phyloP scores from a whole-genome alignment of 441 rosid genomes.

The Populus hybrid region DNA sequence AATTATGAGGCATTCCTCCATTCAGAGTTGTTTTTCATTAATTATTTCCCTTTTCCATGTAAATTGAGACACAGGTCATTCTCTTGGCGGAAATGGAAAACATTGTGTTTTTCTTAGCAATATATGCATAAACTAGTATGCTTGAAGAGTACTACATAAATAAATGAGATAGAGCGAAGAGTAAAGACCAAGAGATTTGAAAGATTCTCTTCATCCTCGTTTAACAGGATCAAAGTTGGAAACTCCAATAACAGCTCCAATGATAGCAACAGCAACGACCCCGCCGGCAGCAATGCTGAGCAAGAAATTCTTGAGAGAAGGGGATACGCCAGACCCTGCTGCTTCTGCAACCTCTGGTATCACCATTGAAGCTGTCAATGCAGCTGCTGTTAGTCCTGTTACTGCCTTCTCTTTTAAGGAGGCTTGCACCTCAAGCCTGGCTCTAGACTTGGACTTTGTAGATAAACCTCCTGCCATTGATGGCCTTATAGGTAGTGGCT shows the following conservation, averaged over 20 bases:
- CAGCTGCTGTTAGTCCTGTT: slow-evolving; percentile 37
- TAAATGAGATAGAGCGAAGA: neutral
- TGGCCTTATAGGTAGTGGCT: slow-evolving; percentile 21
- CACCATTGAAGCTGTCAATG: slow-evolving; percentile 34
- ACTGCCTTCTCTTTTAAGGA: slow-evolving; percentile 39
- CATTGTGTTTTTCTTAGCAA: neutral
- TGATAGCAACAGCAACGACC: slow-evolving; percentile 25
- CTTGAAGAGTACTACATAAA: neutral
- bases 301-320: slow-evolving; percentile 51
- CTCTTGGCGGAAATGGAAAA: neutral
- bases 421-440: slow-evolving; percentile 30
- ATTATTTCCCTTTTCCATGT: neutral
- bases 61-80: neutral
- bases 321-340: slow-evolving; percentile 29
- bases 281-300: slow-evolving; percentile 48
- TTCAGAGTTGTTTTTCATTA: neutral
- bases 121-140: neutral
- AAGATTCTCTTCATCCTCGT: slow-evolving; percentile 23
- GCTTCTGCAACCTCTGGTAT: slow-evolving; percentile 38
- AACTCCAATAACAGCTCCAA: slow-evolving; percentile 43
- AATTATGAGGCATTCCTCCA: slow-evolving; percentile 20
- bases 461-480: slow-evolving; percentile 1
- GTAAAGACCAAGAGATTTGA: neutral
- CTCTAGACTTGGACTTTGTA: slow-evolving; percentile 14
- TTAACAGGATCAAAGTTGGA: slow-evolving; percentile 54